phyloP scores from a whole-genome alignment of 225 moss, liverwort and hornwort species.

The Sphagnum tenellum region DNA sequence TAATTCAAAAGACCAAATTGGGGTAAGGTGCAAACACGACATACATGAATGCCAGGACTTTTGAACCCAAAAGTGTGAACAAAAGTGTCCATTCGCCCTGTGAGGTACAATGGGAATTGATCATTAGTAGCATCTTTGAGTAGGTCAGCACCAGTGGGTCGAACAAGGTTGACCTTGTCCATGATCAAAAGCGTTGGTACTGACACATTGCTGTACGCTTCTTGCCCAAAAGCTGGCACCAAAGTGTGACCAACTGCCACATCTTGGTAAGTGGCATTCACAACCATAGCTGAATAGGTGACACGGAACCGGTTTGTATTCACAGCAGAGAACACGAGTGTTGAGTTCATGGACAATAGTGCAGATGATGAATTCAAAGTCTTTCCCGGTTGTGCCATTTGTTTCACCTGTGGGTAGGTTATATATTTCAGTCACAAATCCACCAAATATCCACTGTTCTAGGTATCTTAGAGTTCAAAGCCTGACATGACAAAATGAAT shows the following conservation, averaged over 20 bases:
- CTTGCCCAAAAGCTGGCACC: constrained; percentile 11
- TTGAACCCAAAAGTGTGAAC: constrained; percentile 14
- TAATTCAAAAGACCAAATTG: constrained; percentile 4
- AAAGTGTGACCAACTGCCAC: constrained; percentile 5
- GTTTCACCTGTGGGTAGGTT: no score
- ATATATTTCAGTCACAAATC: no score
- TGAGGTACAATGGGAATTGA: constrained; percentile 14
- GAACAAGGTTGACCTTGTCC: constrained; percentile 3
- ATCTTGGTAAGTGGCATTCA: constrained; percentile 23
- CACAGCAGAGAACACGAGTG: constrained; percentile 14
- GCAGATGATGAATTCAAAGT: background rate
- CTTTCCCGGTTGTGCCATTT: no score
- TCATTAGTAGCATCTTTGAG: constrained; percentile 14
- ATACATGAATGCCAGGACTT: constrained; percentile 6
- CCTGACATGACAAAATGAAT: no score
- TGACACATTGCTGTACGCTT: constrained; percentile 17
- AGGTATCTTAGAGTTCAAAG: no score
- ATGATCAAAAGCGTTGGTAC: constrained; percentile 15
- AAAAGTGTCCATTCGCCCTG: constrained; percentile 13
- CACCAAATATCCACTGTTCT: no score
- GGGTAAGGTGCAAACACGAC: background rate
- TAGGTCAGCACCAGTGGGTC: constrained; percentile 13
- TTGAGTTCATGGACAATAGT: constrained; percentile 27
- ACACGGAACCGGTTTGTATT: constrained; percentile 22
- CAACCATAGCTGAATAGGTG: constrained; percentile 16